Conservation (phyloP, 179 eudicot species). For the Dionaea muscipula region DNA sequence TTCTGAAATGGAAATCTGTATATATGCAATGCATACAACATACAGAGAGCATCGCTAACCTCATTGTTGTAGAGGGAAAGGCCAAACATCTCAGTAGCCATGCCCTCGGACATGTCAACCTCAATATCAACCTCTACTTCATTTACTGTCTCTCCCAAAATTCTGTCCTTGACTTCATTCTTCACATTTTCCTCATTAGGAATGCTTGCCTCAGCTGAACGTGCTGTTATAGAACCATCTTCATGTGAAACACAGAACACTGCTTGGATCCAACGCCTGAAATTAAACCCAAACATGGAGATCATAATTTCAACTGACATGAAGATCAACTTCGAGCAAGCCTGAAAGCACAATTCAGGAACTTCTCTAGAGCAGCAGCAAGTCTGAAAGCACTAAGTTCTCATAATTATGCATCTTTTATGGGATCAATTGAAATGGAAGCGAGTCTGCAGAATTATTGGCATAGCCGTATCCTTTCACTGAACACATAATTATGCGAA, state of each 20-base stretch:
- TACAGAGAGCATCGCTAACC: conserved; percentile 23
- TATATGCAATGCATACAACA: not conserved
- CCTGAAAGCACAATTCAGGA: too few species aligned
- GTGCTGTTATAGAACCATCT: conserved; percentile 16
- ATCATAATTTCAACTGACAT: not conserved
- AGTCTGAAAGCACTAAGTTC: too few species aligned
- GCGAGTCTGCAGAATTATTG: too few species aligned
- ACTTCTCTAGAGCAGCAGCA: too few species aligned
- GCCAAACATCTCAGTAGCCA: conserved; percentile 79
- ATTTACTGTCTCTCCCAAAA: conserved; percentile 15
- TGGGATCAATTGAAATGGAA: too few species aligned
- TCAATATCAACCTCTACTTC: conserved; percentile 58
- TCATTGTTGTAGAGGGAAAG: conserved; percentile 41
- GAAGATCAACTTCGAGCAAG: too few species aligned
- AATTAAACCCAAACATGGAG: conserved; percentile 8
- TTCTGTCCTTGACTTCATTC: conserved; percentile 15
- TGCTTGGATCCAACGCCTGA: conserved; percentile 96
- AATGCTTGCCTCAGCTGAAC: conserved; percentile 2
- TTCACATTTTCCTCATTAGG: conserved; percentile 8
- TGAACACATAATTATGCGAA: too few species aligned
- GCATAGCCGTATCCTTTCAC: too few species aligned
- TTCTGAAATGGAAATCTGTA: too few species aligned
- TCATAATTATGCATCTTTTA: too few species aligned
- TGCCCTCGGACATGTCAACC: conserved; percentile 71
- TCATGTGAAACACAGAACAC: conserved; percentile 29